These are phyloP conservation scores for Tephrocybe sp. DNA, from an alignment of 768 basidiomycete species.

Conservation along the genomic window DNA sequence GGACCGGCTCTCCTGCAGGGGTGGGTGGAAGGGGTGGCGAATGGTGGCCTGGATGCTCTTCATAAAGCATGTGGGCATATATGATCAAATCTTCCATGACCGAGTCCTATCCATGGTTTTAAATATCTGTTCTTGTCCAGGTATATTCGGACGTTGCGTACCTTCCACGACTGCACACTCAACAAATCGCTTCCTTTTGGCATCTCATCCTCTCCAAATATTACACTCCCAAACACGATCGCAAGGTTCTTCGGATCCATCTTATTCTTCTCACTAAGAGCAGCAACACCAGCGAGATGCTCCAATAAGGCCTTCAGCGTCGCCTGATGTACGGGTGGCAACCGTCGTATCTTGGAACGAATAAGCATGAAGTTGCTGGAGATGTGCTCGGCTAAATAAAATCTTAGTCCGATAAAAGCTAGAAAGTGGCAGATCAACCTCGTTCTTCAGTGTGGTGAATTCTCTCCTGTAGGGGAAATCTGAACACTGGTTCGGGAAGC, in stretches of 20 bases:
- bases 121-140: not conserved
- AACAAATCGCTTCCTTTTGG: conserved; percentile 76
- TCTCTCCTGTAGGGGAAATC: conserved; percentile 74
- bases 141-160: conserved; percentile 24
- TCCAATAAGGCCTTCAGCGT: conserved; percentile 80
- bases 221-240: conserved; percentile 84
- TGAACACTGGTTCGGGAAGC: conserved; percentile 88
- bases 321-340: conserved; percentile 82
- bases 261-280: conserved; percentile 73
- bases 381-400: conserved; percentile 61
- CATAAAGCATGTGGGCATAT: conserved; percentile 65
- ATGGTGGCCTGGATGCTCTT: conserved; percentile 43
- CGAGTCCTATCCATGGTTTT: conserved; percentile 29
- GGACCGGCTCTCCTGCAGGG: conserved; percentile 60
- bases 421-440: conserved; percentile 38
- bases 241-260: conserved; percentile 94
- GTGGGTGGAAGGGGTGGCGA: conserved; percentile 76
- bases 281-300: conserved; percentile 73
- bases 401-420: not conserved
- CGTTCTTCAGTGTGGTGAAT: conserved; percentile 76
- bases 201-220: conserved; percentile 91
- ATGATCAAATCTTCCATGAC: conserved; percentile 87
- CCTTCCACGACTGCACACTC: conserved; percentile 74
- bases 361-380: conserved; percentile 71
- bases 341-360: conserved; percentile 80